Conservation (phyloP, 2,329 filamentous ascomycete species). For the Aspergillus sp. region DNA sequence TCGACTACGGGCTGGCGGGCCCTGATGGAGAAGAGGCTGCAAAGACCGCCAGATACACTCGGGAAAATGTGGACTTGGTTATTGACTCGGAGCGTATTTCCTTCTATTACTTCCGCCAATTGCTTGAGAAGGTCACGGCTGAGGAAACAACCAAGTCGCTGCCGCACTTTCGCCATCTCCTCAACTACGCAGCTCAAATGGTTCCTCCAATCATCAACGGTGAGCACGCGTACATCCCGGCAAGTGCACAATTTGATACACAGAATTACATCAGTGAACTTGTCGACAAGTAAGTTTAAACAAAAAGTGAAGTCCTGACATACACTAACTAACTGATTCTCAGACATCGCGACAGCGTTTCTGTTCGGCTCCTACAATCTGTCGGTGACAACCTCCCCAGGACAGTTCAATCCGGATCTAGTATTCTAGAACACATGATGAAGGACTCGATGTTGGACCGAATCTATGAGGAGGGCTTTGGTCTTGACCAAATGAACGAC, state of each 20-base stretch:
- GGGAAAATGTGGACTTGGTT: background rate
- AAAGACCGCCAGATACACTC: background rate
- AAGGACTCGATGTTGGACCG: constrained; percentile 24
- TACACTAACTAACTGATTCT: background rate
- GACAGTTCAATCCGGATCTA: constrained; percentile 22
- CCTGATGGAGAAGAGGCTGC: constrained; percentile 2
- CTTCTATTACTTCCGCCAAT: background rate
- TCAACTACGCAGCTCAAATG: background rate
- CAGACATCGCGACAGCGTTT: background rate
- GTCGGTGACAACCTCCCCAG: constrained; percentile 22
- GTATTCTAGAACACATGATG: constrained; percentile 29
- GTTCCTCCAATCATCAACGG: background rate
- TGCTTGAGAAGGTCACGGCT: background rate
- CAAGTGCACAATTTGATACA: background rate
- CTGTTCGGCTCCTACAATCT: constrained; percentile 3
- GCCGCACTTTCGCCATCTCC: background rate
- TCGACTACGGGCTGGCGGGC: background rate
- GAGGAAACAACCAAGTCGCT: background rate
- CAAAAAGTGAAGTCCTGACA: background rate
- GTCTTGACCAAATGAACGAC: background rate
- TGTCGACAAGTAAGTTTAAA: background rate
- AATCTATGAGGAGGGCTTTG: background rate
- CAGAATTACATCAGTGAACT: background rate
- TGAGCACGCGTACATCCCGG: background rate
- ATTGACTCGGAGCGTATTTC: constrained; percentile 4